Base-by-base conservation (phyloP, 2,329 filamentous ascomycete genomes). In the Xylaria sp. region DNA sequence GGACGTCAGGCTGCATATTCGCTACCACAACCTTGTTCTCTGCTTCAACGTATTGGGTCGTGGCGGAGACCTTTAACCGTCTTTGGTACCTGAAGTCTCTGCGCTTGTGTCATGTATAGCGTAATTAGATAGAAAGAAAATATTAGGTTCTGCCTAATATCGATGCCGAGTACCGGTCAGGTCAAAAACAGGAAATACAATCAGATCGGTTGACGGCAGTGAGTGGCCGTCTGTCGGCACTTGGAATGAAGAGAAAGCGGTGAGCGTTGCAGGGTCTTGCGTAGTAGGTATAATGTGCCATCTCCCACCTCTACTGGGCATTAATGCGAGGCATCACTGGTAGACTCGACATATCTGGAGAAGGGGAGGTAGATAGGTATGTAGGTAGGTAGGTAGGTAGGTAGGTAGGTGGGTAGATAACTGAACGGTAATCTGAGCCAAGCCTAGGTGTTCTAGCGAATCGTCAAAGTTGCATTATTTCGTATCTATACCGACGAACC, bases 1-100 rank as follows among this genome's bases (percentile, higher is more conserved):
- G 59, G 70, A 73, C 72, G 73, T 73, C 70, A 74, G 70, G 69
- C 66, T 64, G 69, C 69, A 71, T 68, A 60, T 63, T 68, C 60
- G 65, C 29, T 63, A 64, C 61, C 69, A 54, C 47, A 62, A 63
- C 63, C 58, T 55, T 65, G 54, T 51, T 55, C 54, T 63, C 50
- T 61, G 48, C 60, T 67, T 59, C 53, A 53, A 71, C 60, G 42
- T 44, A 66, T 65, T 35, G 42, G 66, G 50, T 55, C 40, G 69
- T 63, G 51, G 63, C 65, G 65, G 63, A 60, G 54, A 54, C 32
- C 48, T 29, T 61, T 63, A 50, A 65, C 62, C 62, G 60, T 64
- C 60, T 68, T 69, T 66, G 59, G 53, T 61, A 71, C 71, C 60
- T 69, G 60, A 65, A 66, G 54, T 63, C 48, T 55, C 6, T 64